A percentile compares a stretch with the other conserved stretches of the same genome.
phyloP scores from a whole-genome alignment of 768 basidiomycete species.

The Naganishia onofrii region DNA sequence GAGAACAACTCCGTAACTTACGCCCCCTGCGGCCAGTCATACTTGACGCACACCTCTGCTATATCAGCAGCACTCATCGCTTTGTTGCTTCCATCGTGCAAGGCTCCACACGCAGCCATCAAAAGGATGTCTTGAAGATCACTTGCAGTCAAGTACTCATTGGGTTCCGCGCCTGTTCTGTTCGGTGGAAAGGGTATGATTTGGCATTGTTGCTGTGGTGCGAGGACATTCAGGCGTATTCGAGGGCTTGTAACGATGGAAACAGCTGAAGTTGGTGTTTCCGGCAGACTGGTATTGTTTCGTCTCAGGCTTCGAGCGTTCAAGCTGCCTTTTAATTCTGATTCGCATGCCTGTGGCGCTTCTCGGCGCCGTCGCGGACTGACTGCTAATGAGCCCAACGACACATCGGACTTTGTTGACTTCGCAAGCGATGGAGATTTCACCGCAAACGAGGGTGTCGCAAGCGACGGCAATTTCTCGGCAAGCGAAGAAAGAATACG shows the following conservation, averaged over 20 bases:
- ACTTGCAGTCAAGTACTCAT: neutral
- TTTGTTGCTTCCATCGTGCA: constrained; percentile 1
- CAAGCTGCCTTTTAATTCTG: neutral
- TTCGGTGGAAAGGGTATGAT: constrained; percentile 3
- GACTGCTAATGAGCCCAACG: neutral
- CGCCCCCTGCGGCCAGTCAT: neutral
- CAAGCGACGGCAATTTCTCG: too few species aligned
- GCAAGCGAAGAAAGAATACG: too few species aligned
- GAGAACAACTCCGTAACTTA: neutral
- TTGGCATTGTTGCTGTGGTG: too few species aligned
- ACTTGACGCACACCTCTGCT: neutral
- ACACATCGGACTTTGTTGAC: neutral
- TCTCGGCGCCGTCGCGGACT: neutral
- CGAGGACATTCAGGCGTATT: neutral
- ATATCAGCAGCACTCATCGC: constrained; percentile 6
- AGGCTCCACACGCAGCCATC: constrained; percentile 3
- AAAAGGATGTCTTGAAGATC: neutral
- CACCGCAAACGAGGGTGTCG: too few species aligned
- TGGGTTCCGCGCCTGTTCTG: neutral
- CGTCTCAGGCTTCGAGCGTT: neutral
- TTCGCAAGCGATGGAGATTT: neutral
- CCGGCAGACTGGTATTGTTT: neutral
- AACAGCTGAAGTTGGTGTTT: neutral
- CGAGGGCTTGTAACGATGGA: neutral
- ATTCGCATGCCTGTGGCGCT: neutral